Percentiles rank a stretch among this genome's conserved stretches.
phyloP scores from a whole-genome alignment of 1,284 basidiomycete species.

The Neolentinus lepideus region DNA sequence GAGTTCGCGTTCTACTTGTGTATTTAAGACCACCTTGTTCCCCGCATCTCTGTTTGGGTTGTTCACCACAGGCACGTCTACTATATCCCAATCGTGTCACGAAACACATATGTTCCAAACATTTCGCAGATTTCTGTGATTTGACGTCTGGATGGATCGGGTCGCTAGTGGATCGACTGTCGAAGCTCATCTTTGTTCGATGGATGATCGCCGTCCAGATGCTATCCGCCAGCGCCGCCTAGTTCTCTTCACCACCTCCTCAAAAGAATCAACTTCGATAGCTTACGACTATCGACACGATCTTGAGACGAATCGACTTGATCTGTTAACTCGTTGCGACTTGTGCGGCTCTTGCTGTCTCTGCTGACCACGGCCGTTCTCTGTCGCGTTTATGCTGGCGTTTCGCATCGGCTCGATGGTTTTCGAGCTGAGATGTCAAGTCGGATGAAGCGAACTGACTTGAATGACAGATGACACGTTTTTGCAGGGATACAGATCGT shows the following conservation, averaged over 20 bases:
- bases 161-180: slow-evolving; percentile 32
- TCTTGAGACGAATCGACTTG: slow-evolving; percentile 44
- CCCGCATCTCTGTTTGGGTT: slow-evolving; percentile 45
- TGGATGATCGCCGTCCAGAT: slow-evolving; percentile 37
- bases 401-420: slow-evolving; percentile 25
- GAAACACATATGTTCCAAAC: background rate
- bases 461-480: background rate
- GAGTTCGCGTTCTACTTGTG: slow-evolving; percentile 34
- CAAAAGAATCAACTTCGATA: slow-evolving; percentile 18
- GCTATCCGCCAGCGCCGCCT: slow-evolving; percentile 28
- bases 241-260: slow-evolving; percentile 28
- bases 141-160: slow-evolving; percentile 36
- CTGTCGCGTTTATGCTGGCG: slow-evolving; percentile 24
- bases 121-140: slow-evolving; percentile 13
- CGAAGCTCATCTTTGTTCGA: slow-evolving; percentile 33
- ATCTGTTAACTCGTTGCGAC: slow-evolving; percentile 47
- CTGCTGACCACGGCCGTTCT: slow-evolving; percentile 32
- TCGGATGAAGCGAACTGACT: background rate
- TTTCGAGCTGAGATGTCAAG: slow-evolving; percentile 23
- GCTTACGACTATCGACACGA: slow-evolving; percentile 29
- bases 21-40: slow-evolving; percentile 41
- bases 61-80: slow-evolving; percentile 29
- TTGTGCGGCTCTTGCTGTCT: slow-evolving; percentile 49
- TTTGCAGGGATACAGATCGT: slow-evolving; percentile 23
- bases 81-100: slow-evolving; percentile 17